Evolutionary conservation across 192 early-diverging fungal species (phyloP).

Genomic region (Coemansia sp.): DNA sequence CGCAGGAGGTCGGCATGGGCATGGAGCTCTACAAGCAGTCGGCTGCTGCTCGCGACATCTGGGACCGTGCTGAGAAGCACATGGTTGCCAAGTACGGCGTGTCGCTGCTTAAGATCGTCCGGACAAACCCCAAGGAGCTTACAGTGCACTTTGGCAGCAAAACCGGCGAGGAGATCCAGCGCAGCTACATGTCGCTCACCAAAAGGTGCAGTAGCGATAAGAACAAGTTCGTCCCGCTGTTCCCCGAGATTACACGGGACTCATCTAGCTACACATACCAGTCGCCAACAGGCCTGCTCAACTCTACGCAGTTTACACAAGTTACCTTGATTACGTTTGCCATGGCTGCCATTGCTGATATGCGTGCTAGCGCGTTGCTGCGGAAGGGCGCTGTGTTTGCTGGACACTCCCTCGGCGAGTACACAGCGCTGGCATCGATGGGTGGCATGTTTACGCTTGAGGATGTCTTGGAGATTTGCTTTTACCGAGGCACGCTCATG

Average conservation of each 20-base stretch:
- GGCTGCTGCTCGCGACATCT: conserved; percentile 73
- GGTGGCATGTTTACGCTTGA: conserved; percentile 73
- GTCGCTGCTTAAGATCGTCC: conserved; percentile 87
- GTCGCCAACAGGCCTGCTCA: conserved; percentile 76
- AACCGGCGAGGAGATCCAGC: conserved; percentile 74
- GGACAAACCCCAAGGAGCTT: conserved; percentile 68
- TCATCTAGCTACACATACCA: conserved; percentile 77
- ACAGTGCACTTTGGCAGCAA: conserved; percentile 72
- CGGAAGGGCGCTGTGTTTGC: conserved; percentile 78
- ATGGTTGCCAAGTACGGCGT: conserved; percentile 80
- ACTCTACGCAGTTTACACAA: conserved; percentile 93
- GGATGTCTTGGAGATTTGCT: conserved; percentile 80
- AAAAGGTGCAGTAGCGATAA: neutral
- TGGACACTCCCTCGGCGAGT: conserved; percentile 94
- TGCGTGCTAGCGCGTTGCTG: conserved; percentile 80
- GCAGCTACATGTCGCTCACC: conserved; percentile 76
- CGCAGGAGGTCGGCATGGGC: conserved; percentile 93
- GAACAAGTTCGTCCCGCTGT: neutral
- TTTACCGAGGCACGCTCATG: conserved; percentile 97
- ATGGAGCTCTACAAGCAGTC: conserved; percentile 88
- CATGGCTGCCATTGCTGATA: conserved; percentile 84
- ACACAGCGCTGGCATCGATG: conserved; percentile 77
- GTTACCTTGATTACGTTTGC: conserved; percentile 82
- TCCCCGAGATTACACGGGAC: conserved; percentile 59
- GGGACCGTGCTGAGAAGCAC: conserved; percentile 87